Evolutionary conservation across 1,139 yeast genomes (phyloP).

Genomic region (Sugiyamaella castrensis): DNA sequence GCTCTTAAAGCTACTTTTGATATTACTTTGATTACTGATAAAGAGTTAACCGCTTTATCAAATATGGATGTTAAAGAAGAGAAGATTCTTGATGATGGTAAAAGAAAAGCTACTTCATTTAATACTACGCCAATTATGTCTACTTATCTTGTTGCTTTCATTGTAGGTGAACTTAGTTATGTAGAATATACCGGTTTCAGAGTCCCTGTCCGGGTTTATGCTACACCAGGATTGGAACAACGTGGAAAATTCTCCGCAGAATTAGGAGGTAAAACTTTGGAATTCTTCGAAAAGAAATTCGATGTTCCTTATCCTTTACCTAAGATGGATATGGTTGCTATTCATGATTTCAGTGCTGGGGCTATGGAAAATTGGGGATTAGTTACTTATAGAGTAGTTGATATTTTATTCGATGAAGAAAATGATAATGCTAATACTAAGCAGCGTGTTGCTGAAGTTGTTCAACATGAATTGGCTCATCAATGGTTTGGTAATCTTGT

Average conservation of each 20-base stretch:
- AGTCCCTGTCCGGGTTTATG: slow-evolving; percentile 76
- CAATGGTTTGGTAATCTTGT: slow-evolving; percentile 93
- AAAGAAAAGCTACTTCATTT: slow-evolving; percentile 43
- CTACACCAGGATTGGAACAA: slow-evolving; percentile 68
- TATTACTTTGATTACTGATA: slow-evolving; percentile 55
- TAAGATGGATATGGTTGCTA: slow-evolving; percentile 78
- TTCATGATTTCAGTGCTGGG: slow-evolving; percentile 79
- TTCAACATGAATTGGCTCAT: slow-evolving; percentile 87
- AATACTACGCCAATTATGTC: slow-evolving; percentile 75
- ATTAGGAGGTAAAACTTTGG: slow-evolving; percentile 71
- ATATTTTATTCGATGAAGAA: slow-evolving; percentile 62
- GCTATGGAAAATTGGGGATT: slow-evolving; percentile 95
- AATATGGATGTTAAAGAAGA: slow-evolving; percentile 63
- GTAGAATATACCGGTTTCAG: slow-evolving; percentile 65
- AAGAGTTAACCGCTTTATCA: slow-evolving; percentile 62
- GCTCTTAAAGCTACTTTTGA: slow-evolving; percentile 69
- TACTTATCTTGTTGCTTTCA: slow-evolving; percentile 77
- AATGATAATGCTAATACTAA: slow-evolving; percentile 66
- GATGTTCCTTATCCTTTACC: slow-evolving; percentile 76
- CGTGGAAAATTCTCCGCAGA: slow-evolving; percentile 68
- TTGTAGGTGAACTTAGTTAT: slow-evolving; percentile 74
- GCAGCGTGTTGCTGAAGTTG: slow-evolving; percentile 81
- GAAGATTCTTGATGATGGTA: slow-evolving; percentile 45
- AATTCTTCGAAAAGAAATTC: slow-evolving; percentile 67
- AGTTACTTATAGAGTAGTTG: slow-evolving; percentile 78